Base-by-base conservation (phyloP, 2,329 filamentous ascomycete genomes). In the Colletotrichum sp. region DNA sequence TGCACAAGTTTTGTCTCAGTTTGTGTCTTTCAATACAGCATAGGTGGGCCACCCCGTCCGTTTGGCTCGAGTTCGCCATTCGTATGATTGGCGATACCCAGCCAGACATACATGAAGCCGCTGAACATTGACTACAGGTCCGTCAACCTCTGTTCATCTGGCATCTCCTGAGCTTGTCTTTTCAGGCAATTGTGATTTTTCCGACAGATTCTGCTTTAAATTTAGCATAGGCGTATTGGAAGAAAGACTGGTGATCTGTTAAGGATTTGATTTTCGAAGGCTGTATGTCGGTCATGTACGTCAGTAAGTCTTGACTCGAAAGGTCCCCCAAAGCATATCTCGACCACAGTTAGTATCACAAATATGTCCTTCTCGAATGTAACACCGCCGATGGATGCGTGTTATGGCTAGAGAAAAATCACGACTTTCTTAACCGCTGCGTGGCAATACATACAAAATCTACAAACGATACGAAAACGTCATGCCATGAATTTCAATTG, bases 401-500 rank as follows among this genome's bases (percentile, higher is more conserved):
- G n/a, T n/a, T n/a, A n/a, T n/a, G n/a, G n/a, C n/a, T n/a, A n/a
- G n/a, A n/a, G n/a, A n/a, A n/a, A n/a, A n/a, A n/a, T n/a, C n/a
- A n/a, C n/a, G n/a, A n/a, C n/a, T n/a, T n/a, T n/a, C n/a, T n/a
- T n/a, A n/a, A n/a, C n/a, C n/a, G n/a, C n/a, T n/a, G n/a, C n/a
- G n/a, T n/a, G n/a, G n/a, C n/a, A n/a, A n/a, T n/a, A n/a, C n/a
- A n/a, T n/a, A n/a, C n/a, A n/a, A n/a, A n/a, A n/a, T n/a, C n/a
- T n/a, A n/a, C n/a, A n/a, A n/a, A n/a, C n/a, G n/a, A 49, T n/a
- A 49, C 39, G 5, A 49, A n/a, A n/a, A n/a, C 39, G 5, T n/a
- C 0, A n/a, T 49, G 6, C 12, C 0, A 8, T 0, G 10, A 8
- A 1, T 52, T 7, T 52, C n/a, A 21, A 4, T 49, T 0, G 6